Conservation (phyloP, 352 stramenopile species). For the Phytopythium kandeliae region DNA sequence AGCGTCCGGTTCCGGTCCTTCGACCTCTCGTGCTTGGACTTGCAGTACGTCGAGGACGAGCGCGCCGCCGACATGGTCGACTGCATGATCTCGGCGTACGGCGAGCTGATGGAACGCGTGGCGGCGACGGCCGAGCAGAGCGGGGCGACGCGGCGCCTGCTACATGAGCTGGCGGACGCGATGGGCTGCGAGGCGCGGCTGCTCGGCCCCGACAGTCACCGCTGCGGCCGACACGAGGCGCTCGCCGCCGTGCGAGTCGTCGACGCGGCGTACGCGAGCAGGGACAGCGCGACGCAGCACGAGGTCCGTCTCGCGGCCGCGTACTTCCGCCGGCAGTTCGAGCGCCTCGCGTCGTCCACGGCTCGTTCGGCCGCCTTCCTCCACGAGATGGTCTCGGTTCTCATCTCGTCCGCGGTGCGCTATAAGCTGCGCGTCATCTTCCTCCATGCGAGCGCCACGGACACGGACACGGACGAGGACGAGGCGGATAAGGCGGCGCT, state of each 20-base stretch:
- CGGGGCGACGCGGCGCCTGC: conserved; percentile 2
- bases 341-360: conserved; percentile 13
- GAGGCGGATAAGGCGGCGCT: conserved; percentile 8
- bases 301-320: conserved; percentile 30
- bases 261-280: conserved; percentile 18
- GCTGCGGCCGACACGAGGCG: not conserved
- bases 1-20: conserved; percentile 62
- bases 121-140: conserved; percentile 11
- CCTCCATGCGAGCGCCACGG: conserved; percentile 22
- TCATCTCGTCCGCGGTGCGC: conserved; percentile 48
- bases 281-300: conserved; percentile 29
- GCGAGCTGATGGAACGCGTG: conserved; percentile 30
- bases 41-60: conserved; percentile 50
- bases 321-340: conserved; percentile 46
- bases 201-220: not conserved
- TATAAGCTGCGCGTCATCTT: conserved; percentile 64
- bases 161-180: conserved; percentile 15
- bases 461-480: conserved; percentile 16
- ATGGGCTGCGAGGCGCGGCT: conserved; percentile 14
- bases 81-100: conserved; percentile 33
- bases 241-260: conserved; percentile 13
- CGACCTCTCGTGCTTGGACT: conserved; percentile 52
- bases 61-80: conserved; percentile 37
- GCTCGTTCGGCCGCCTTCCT: conserved; percentile 26
- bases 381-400: conserved; percentile 38